These are phyloP conservation scores for Nematodospora anomalae DNA, from an alignment of 1,139 yeast genomes.

Conservation along the genomic window DNA sequence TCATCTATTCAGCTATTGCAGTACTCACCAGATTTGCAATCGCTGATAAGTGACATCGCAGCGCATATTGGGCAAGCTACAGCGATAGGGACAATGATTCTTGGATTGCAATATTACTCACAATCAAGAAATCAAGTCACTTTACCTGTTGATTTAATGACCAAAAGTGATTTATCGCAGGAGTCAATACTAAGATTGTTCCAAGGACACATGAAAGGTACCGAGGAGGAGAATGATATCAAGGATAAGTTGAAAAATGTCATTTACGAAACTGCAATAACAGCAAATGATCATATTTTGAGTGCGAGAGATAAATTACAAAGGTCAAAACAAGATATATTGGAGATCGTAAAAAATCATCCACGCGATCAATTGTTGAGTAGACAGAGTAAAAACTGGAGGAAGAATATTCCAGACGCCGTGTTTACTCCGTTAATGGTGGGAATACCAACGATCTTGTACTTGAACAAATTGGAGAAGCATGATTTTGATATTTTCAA, in stretches of 20 bases:
- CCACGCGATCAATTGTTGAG: conserved; percentile 32
- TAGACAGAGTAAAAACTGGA: conserved; percentile 40
- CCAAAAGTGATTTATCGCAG: conserved; percentile 57
- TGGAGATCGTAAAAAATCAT: conserved; percentile 22
- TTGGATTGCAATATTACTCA: conserved; percentile 64
- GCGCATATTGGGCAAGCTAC: conserved; percentile 87
- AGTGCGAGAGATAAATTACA: conserved; percentile 60
- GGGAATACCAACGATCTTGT: conserved; percentile 64
- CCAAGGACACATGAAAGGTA: conserved; percentile 43
- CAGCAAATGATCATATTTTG: conserved; percentile 78
- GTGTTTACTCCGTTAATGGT: conserved; percentile 67
- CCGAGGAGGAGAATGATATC: conserved; percentile 24
- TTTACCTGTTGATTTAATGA: conserved; percentile 64
- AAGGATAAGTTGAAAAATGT: conserved; percentile 53
- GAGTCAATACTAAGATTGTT: conserved; percentile 56
- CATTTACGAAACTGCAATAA: conserved; percentile 67
- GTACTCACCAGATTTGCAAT: conserved; percentile 42
- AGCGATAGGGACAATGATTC: conserved; percentile 64
- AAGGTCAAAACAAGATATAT: conserved; percentile 35
- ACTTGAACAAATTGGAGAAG: conserved; percentile 58
- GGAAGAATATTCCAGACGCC: conserved; percentile 59
- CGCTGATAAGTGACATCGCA: conserved; percentile 55
- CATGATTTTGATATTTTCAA: conserved; percentile 62
- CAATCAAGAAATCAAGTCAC: conserved; percentile 49
- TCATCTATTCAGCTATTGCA: conserved; percentile 54